A percentile compares a stretch with the other conserved stretches of the same genome.
These are phyloP conservation scores for Lactarius vividus DNA, from an alignment of 768 basidiomycete genomes.

Conservation along the genomic window DNA sequence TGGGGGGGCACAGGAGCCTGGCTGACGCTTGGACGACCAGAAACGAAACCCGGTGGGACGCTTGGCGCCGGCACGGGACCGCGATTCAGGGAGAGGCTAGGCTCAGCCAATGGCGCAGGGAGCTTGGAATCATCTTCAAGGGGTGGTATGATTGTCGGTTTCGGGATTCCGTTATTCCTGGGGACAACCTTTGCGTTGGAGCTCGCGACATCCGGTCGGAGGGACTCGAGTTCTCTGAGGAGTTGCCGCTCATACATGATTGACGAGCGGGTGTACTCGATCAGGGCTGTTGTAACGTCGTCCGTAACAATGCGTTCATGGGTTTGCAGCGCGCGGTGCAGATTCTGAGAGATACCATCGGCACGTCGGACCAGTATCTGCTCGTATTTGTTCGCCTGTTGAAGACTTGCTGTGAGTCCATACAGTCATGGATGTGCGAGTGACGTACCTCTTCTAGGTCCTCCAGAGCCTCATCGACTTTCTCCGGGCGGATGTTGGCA, in stretches of 20 bases:
- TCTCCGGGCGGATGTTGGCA: conserved; percentile 78
- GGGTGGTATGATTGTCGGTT: conserved; percentile 58
- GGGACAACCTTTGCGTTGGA: conserved; percentile 60
- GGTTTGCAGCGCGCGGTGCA: conserved; percentile 80
- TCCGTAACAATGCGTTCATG: conserved; percentile 88
- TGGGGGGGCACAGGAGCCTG: conserved; percentile 42
- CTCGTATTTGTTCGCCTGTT: conserved; percentile 88
- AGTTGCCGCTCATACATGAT: conserved; percentile 91
- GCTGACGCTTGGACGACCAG: conserved; percentile 30
- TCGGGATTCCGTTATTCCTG: conserved; percentile 50
- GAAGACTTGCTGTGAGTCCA: conserved; percentile 22
- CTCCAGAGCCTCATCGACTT: conserved; percentile 87
- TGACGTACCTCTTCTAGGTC: conserved; percentile 82
- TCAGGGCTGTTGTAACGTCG: conserved; percentile 83
- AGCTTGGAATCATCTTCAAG: conserved; percentile 57
- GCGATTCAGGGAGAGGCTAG: conserved; percentile 27
- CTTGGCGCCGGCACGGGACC: conserved; percentile 28
- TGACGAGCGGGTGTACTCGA: conserved; percentile 90
- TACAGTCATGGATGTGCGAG: conserved; percentile 1
- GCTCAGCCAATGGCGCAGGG: conserved; percentile 31
- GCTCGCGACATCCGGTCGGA: conserved; percentile 69
- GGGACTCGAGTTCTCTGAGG: conserved; percentile 82
- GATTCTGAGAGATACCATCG: conserved; percentile 89
- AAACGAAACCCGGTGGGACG: conserved; percentile 11
- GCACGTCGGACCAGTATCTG: conserved; percentile 80